These are phyloP conservation scores for Ichthyophthirius multifiliis DNA, from an alignment of 169 alveolate species.

Conservation along the genomic window DNA sequence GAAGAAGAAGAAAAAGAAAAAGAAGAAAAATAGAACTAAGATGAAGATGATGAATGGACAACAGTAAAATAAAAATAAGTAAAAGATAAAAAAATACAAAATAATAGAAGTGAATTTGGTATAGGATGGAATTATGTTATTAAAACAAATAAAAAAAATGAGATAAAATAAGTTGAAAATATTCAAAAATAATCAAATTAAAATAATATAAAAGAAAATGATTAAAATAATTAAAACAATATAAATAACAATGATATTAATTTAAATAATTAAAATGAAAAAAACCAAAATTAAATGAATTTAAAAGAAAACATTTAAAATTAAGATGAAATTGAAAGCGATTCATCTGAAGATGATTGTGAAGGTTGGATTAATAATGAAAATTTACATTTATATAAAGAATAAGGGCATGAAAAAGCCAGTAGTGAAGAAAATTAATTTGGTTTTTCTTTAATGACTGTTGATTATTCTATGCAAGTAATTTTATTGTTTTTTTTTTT, in stretches of 20 bases:
- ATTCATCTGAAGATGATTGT: slow-evolving; percentile 18
- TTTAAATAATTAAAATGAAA: neutral
- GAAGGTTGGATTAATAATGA: slow-evolving; percentile 29
- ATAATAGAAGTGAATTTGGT: neutral
- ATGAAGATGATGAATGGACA: slow-evolving; percentile 40
- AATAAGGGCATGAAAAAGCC: neutral
- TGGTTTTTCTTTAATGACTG: slow-evolving; percentile 22
- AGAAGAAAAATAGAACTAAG: neutral
- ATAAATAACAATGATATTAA: neutral
- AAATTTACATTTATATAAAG: slow-evolving; percentile 5
- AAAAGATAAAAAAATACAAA: neutral
- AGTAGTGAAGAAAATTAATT: neutral
- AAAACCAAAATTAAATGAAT: neutral
- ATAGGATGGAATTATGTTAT: slow-evolving; percentile 1
- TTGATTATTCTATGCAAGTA: slow-evolving; percentile 47
- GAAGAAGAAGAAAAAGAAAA: slow-evolving; percentile 9
- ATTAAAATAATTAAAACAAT: neutral
- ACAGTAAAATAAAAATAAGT: slow-evolving; percentile 10
- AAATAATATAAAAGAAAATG: neutral
- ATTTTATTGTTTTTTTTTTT: neutral
- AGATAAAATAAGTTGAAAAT: neutral
- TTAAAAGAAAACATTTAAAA: too few species aligned
- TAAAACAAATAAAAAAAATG: neutral
- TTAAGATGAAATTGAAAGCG: slow-evolving; percentile 14
- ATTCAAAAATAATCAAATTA: neutral